These are phyloP conservation scores for Hirschioporus abietinus DNA, from an alignment of 768 basidiomycete species.

Conservation along the genomic window DNA sequence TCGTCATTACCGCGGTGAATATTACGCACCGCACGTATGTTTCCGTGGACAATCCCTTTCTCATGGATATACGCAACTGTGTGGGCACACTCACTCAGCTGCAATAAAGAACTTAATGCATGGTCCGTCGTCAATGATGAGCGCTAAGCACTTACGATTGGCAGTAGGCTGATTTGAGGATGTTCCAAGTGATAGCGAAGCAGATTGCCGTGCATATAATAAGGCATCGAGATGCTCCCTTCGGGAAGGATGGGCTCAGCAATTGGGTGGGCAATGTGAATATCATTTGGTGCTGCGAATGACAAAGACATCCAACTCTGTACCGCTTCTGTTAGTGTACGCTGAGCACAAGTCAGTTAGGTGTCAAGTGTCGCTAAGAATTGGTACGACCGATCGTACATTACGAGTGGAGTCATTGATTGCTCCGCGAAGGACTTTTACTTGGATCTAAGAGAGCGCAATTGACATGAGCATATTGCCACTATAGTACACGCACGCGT, in stretches of 20 bases:
- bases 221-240: not conserved
- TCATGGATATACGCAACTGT: not conserved
- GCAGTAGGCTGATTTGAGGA: not conserved
- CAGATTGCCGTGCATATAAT: not conserved
- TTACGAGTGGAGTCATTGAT: no score
- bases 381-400: no score
- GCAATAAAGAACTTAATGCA: not conserved
- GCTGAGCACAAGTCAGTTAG: no score
- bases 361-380: no score
- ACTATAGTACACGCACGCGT: no score
- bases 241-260: not conserved
- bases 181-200: not conserved
- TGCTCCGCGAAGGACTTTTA: no score
- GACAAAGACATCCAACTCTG: not conserved
- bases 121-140: not conserved
- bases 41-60: not conserved
- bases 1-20: not conserved
- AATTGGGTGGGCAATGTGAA: not conserved
- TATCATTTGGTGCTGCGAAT: not conserved
- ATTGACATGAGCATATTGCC: no score
- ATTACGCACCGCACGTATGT: not conserved
- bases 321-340: no score
- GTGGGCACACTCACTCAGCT: not conserved
- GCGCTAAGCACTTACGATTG: not conserved
- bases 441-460: no score